A percentile compares a stretch with the other conserved stretches of the same genome.
phyloP scores from a whole-genome alignment of 2,329 filamentous ascomycete species.

The Massarina eburnea region DNA sequence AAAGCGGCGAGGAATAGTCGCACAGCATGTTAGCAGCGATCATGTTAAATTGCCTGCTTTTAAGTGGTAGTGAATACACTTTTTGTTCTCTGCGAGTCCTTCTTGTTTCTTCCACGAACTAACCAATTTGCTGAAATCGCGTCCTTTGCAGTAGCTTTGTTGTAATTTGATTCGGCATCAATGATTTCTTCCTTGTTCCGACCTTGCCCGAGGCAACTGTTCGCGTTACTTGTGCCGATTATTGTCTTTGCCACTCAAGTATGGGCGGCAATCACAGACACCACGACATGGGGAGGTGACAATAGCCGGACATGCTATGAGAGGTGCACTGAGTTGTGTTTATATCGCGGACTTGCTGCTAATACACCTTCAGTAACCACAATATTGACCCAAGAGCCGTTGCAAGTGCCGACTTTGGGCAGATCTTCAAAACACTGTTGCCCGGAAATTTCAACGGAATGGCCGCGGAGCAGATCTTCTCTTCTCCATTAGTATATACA shows the following conservation, averaged over 20 bases:
- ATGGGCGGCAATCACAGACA: constrained; percentile 47
- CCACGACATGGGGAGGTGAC: constrained; percentile 63
- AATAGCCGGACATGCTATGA: constrained; percentile 58
- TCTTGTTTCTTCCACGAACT: too few species aligned
- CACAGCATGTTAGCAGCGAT: too few species aligned
- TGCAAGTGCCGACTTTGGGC: constrained; percentile 56
- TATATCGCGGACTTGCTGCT: not conserved
- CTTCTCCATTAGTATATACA: constrained; percentile 57
- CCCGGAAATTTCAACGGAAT: constrained; percentile 55
- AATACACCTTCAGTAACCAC: constrained; percentile 49
- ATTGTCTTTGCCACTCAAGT: not conserved
- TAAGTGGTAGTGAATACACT: too few species aligned
- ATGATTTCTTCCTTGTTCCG: too few species aligned
- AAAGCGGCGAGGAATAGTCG: too few species aligned
- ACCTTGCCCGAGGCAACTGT: too few species aligned
- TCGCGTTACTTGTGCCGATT: too few species aligned
- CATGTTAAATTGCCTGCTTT: too few species aligned
- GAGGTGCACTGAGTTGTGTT: constrained; percentile 49
- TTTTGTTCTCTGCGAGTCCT: too few species aligned
- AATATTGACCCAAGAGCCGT: constrained; percentile 65
- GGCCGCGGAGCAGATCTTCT: constrained; percentile 55
- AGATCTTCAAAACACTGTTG: constrained; percentile 56
- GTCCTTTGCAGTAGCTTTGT: too few species aligned
- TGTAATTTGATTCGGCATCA: too few species aligned
- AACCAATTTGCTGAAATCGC: too few species aligned